A percentile compares a stretch with the other conserved stretches of the same genome.
Evolutionary conservation across 345 rosid species (phyloP).

Genomic region (Arabis alpina): DNA sequence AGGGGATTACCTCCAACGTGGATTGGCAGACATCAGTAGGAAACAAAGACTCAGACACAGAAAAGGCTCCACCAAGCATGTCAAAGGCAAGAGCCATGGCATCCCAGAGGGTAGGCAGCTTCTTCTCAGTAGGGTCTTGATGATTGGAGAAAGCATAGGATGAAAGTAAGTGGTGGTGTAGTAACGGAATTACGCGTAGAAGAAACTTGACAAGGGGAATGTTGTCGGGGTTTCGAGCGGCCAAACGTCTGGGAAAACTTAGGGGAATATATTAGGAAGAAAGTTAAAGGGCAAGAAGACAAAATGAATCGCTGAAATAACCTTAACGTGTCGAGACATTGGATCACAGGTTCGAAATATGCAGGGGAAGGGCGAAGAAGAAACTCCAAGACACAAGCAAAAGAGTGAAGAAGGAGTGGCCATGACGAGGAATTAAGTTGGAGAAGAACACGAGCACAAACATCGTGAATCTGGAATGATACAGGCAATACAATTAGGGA

Average conservation of each 20-base stretch:
- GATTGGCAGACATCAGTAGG: conserved; percentile 66
- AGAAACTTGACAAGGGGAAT: conserved; percentile 69
- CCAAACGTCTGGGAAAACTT: conserved; percentile 52
- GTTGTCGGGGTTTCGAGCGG: conserved; percentile 49
- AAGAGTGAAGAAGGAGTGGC: conserved; percentile 58
- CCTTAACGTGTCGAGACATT: conserved; percentile 78
- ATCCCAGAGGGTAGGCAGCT: conserved; percentile 62
- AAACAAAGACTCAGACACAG: conserved; percentile 58
- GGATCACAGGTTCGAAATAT: conserved; percentile 49
- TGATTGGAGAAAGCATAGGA: conserved; percentile 45
- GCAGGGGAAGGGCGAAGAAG: conserved; percentile 48
- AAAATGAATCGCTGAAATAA: conserved; percentile 32
- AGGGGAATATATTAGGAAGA: background rate
- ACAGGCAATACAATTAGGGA: background rate
- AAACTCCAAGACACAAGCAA: conserved; percentile 53
- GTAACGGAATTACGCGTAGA: conserved; percentile 51
- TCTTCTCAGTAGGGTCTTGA: conserved; percentile 46
- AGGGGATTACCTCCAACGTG: conserved; percentile 59
- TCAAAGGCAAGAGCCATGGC: conserved; percentile 58
- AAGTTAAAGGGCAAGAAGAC: background rate
- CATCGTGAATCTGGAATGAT: conserved; percentile 57
- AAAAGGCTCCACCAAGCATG: conserved; percentile 71
- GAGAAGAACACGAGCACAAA: conserved; percentile 58
- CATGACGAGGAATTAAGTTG: conserved; percentile 61
- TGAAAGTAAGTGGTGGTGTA: conserved; percentile 47